Evolutionary conservation across 805 yeast species (phyloP).

Genomic region (Ogataea naganishii): DNA sequence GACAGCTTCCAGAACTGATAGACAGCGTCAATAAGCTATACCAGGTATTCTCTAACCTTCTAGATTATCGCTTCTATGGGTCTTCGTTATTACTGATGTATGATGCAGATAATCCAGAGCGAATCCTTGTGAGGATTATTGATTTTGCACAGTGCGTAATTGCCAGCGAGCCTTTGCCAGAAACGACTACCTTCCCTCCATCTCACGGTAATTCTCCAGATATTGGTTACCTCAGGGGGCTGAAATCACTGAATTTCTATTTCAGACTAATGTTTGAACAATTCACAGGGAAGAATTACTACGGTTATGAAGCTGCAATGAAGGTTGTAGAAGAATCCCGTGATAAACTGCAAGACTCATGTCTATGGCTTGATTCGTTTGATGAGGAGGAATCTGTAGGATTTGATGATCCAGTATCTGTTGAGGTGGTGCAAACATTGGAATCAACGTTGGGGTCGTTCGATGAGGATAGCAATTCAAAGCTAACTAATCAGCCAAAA

Average conservation of each 20-base stretch:
- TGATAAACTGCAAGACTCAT: conserved; percentile 9
- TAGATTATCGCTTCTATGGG: conserved; percentile 85
- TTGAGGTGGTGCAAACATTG: too few species aligned
- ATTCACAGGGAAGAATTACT: conserved; percentile 35
- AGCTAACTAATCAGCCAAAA: too few species aligned
- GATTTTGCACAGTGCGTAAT: conserved; percentile 94
- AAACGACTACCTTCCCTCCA: conserved; percentile 60
- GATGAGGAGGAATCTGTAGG: conserved; percentile 24
- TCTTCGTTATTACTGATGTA: conserved; percentile 83
- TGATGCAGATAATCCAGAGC: conserved; percentile 45
- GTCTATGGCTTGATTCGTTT: conserved; percentile 27
- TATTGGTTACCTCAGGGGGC: conserved; percentile 77
- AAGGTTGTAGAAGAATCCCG: conserved; percentile 4
- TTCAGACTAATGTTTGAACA: conserved; percentile 51
- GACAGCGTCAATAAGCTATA: conserved; percentile 51
- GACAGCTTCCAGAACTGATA: conserved; percentile 61
- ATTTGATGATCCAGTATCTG: too few species aligned
- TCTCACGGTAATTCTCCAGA: conserved; percentile 56
- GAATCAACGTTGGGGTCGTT: too few species aligned
- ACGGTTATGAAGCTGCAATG: conserved; percentile 13
- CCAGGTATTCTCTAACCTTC: conserved; percentile 42
- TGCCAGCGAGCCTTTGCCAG: conserved; percentile 40
- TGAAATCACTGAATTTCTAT: conserved; percentile 62
- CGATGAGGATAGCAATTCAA: too few species aligned
- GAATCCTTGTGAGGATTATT: conserved; percentile 56